Conservation (phyloP, 805 yeast species). For the Scheffersomyces coipomensis region DNA sequence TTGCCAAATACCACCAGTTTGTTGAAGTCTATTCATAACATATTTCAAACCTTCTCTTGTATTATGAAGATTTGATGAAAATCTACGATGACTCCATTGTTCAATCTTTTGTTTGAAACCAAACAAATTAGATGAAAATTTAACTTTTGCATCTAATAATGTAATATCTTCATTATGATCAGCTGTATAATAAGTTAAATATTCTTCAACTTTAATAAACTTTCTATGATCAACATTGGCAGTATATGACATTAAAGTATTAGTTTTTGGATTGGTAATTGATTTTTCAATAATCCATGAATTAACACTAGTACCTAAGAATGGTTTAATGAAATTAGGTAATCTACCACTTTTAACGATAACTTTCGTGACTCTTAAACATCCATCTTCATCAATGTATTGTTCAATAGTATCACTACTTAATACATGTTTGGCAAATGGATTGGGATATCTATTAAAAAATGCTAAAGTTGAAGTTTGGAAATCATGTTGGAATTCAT, state of each 20-base stretch:
- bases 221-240: slow-evolving; percentile 82
- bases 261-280: slow-evolving; percentile 59
- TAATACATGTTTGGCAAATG: slow-evolving; percentile 80
- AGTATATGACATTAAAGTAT: slow-evolving; percentile 65
- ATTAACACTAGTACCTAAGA: slow-evolving; percentile 66
- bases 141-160: slow-evolving; percentile 56
- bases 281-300: slow-evolving; percentile 83
- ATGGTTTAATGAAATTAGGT: slow-evolving; percentile 76
- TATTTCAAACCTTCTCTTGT: slow-evolving; percentile 71
- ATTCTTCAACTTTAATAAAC: slow-evolving; percentile 78
- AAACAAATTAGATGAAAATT: slow-evolving; percentile 66
- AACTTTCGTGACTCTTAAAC: slow-evolving; percentile 68
- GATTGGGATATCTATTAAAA: slow-evolving; percentile 63
- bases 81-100: slow-evolving; percentile 71
- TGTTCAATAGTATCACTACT: slow-evolving; percentile 76
- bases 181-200: slow-evolving; percentile 50
- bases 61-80: slow-evolving; percentile 62
- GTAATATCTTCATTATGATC: slow-evolving; percentile 30
- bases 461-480: slow-evolving; percentile 73
- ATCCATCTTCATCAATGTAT: slow-evolving; percentile 58
- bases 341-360: slow-evolving; percentile 77
- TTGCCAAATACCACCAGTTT: slow-evolving; percentile 8
- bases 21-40: slow-evolving; percentile 68
- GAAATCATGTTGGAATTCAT: slow-evolving; percentile 49
- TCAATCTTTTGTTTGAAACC: slow-evolving; percentile 77